These are phyloP conservation scores for Calycina marina DNA, from an alignment of 2,329 filamentous ascomycete genomes.

Conservation along the genomic window DNA sequence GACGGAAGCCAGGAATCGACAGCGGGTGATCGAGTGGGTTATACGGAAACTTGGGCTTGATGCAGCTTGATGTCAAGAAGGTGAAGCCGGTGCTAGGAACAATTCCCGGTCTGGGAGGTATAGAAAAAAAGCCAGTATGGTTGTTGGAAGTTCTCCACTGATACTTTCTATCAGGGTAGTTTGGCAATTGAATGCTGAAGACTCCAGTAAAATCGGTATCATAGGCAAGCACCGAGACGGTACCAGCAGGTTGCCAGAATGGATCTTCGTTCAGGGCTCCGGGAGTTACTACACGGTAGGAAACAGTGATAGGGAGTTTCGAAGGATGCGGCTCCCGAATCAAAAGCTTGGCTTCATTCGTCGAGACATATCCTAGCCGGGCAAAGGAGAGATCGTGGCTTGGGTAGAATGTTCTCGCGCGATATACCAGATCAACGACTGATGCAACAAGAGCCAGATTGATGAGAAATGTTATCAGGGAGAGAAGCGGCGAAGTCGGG, in stretches of 20 bases:
- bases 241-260: slow-evolving; percentile 53
- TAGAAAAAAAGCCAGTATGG: slow-evolving; percentile 66
- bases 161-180: slow-evolving; percentile 60
- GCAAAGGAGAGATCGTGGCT: slow-evolving; percentile 70
- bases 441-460: slow-evolving; percentile 57
- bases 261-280: slow-evolving; percentile 37
- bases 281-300: slow-evolving; percentile 42
- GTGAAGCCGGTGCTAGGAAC: slow-evolving; percentile 55
- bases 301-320: slow-evolving; percentile 62
- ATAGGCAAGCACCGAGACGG: slow-evolving; percentile 50
- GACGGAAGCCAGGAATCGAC: slow-evolving; percentile 63
- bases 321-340: slow-evolving; percentile 68
- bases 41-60: slow-evolving; percentile 85
- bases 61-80: slow-evolving; percentile 85
- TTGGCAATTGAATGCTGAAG: slow-evolving; percentile 46
- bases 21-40: slow-evolving; percentile 63
- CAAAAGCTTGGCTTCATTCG: slow-evolving; percentile 63
- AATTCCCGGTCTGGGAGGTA: slow-evolving; percentile 56
- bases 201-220: slow-evolving; percentile 71
- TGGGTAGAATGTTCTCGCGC: slow-evolving; percentile 54
- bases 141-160: slow-evolving; percentile 81
- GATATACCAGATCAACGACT: slow-evolving; percentile 64
- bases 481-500: slow-evolving; percentile 50
- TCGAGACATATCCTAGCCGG: slow-evolving; percentile 74
- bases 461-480: slow-evolving; percentile 52